Base-by-base conservation (phyloP, 129 eudicot genomes). In the Tagetes patula region DNA sequence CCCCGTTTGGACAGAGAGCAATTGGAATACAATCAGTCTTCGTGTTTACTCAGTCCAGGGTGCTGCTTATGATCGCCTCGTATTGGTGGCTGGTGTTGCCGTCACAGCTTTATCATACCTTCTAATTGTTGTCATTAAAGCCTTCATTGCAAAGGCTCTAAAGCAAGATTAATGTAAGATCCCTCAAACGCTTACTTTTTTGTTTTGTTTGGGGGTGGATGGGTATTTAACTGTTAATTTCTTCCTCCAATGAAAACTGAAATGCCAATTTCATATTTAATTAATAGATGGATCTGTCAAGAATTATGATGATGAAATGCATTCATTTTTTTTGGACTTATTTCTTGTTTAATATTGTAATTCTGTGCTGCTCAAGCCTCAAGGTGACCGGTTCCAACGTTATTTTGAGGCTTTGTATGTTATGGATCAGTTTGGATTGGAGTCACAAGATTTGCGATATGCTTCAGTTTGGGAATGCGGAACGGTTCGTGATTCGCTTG, bases 1-100 rank as follows among this genome's bases (percentile, higher is more conserved):
- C 67, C 95, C 96, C 1, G 82, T 94, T 32, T 94, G 98, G 98
- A 79, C 97, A 3, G 98, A 94, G 68, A 94, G 98, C 82, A 94
- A 94, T 61, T 94, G 98, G 98, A 85, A 84, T 69, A 63, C 75
- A 7, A 86, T 94, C 61, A 72, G 76, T 36, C 82, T 94, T 53
- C 84, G 91, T 45, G 88, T 86, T 34, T 94, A 86, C 78, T 77
- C 90, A 0, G 81, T 83, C 61, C 94, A 90, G 80, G 77, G 80
- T 48, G 74, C 82, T 67, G 31, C 82, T 48, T 94, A 90, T 45
- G 96, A 94, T 76, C 80, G 64, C 48, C 74, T 85, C 40, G 69
- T 90, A 72, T 79, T 94, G 73, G 66, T 82, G 70, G 77, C 70
- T 60, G 97, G 98, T 65, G 70, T 94, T 49, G 55, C 40, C 40